Base-by-base conservation (phyloP, 2,329 filamentous ascomycete genomes). In the Raffaelea ambrosiae region DNA sequence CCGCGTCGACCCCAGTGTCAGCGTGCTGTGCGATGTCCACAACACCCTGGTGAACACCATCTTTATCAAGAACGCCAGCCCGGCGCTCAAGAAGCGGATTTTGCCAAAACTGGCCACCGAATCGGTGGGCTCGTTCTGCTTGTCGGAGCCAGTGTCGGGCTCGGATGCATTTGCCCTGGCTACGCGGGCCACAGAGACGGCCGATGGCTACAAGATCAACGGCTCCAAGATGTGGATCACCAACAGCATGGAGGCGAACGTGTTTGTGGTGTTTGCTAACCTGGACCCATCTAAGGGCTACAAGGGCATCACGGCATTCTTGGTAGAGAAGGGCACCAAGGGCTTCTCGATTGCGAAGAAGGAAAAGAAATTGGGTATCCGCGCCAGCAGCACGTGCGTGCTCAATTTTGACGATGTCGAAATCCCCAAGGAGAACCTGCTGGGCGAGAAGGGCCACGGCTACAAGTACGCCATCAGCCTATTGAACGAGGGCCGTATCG, bases 201-300 rank as follows among this genome's bases (percentile, higher is more conserved):
- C 81, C 20, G 77, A 82, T 54, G 89, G 91, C 31, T 98, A 91
- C 73, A 83, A 77, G 68, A 86, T 98, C 66, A 86, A 81, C 52
- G 93, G 93, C 44, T 83, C 81, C 66, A 98, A 98, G 79, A 98
- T 98, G 93, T 98, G 93, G 93, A 98, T 98, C 69, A 98, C 93
- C 54, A 98, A 98, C 76, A 85, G 86, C 44, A 83, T 91, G 72
- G 93, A 98, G 70, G 86, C 93, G 19, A 82, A 83, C 51, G 84
- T 97, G 72, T 98, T 96, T 72, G 91, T 98, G 61, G 93, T 98
- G 50, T 98, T 98, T 63, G 93, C 93, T 61, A 98, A 96, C 69
- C 74, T 98, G 36, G 84, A 96, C 63, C 90, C 85, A 1, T 83
- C 80, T 70, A 89, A 91, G 71, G 91, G 89, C 46, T 96, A 98